Conservation (phyloP, 345 rosid genomes). For the Eucalyptus coolabah region DNA sequence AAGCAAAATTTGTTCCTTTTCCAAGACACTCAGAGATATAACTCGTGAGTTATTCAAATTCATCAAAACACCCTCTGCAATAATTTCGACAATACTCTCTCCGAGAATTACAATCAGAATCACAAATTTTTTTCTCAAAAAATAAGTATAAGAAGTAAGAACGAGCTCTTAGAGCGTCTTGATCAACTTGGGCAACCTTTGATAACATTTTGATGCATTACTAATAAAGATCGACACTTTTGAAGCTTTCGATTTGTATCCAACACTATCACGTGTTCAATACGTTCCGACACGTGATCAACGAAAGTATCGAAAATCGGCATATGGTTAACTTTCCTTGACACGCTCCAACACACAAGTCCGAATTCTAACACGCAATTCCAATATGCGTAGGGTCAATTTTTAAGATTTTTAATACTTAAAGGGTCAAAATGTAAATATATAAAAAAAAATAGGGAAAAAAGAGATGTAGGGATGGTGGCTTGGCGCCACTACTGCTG, state of each 20-base stretch:
- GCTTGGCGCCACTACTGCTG: too few relatives aligned
- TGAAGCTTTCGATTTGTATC: too few relatives aligned
- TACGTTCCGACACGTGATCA: accelerated
- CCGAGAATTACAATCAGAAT: neutral
- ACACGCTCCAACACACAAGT: too few relatives aligned
- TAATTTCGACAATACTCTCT: neutral
- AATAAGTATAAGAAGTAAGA: neutral
- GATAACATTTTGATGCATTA: neutral
- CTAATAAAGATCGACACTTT: accelerated
- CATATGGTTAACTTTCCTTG: accelerated
- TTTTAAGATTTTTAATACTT: too few relatives aligned
- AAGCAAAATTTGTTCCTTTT: neutral
- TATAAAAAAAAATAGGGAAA: too few relatives aligned
- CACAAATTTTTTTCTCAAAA: neutral
- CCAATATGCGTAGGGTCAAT: too few relatives aligned
- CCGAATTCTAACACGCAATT: too few relatives aligned
- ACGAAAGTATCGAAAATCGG: accelerated
- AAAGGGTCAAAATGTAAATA: too few relatives aligned
- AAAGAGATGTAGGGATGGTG: too few relatives aligned
- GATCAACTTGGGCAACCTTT: neutral
- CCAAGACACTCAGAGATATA: neutral
- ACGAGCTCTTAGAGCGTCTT: neutral
- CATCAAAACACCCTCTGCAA: neutral
- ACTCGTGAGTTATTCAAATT: neutral
- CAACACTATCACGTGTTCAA: too few relatives aligned